Evolutionary conservation across 208 protist genomes (phyloP).

Genomic region (Phytomonas francai): DNA sequence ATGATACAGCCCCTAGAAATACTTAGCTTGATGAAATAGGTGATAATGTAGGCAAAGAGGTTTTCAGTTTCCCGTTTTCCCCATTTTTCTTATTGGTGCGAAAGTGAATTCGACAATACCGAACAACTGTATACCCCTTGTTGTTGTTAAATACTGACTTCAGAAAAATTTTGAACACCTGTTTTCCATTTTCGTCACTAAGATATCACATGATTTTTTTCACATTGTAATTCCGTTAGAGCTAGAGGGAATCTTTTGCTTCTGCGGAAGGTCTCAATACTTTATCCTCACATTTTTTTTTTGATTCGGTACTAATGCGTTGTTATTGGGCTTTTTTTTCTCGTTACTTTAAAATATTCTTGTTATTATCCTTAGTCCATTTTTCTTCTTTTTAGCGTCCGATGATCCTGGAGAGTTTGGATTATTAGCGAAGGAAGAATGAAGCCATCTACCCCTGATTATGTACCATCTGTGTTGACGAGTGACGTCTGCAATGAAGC

Average conservation of each 20-base stretch:
- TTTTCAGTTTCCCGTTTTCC: background rate
- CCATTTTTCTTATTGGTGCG: too few species aligned
- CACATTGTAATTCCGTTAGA: background rate
- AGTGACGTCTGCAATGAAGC: constrained; percentile 88
- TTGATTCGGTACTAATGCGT: background rate
- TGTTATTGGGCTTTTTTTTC: constrained; percentile 7
- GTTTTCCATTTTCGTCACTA: background rate
- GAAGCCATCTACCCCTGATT: background rate
- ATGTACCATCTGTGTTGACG: constrained; percentile 66
- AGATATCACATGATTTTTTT: background rate
- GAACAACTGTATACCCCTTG: background rate
- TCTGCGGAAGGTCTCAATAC: background rate
- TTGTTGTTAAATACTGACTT: background rate
- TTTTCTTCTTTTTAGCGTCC: constrained; percentile 8
- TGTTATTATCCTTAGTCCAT: constrained; percentile 6
- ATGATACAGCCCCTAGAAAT: too few species aligned
- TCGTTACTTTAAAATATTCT: constrained; percentile 7
- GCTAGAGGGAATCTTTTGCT: background rate
- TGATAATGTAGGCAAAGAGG: background rate
- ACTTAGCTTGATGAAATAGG: too few species aligned
- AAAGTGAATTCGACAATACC: too few species aligned
- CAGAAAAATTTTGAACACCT: constrained; percentile 2
- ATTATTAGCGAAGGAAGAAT: constrained; percentile 5
- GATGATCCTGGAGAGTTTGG: background rate
- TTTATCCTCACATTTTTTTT: background rate